Conservation (phyloP, 108 stramenopile species). For the Epithemia pelagica region DNA sequence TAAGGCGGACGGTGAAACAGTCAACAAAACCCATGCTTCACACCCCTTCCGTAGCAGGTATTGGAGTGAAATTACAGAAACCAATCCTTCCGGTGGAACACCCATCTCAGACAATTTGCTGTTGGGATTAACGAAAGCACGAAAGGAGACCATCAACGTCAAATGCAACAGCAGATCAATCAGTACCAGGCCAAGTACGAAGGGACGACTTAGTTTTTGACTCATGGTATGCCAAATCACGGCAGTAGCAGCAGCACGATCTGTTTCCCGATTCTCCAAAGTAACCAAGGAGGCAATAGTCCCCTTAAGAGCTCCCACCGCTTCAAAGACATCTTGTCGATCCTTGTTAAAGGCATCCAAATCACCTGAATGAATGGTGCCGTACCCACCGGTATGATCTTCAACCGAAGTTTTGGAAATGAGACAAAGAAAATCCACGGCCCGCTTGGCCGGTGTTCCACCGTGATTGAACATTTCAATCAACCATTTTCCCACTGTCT, state of each 20-base stretch:
- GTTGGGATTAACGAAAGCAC: neutral
- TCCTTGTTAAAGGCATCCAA: slow-evolving; percentile 7
- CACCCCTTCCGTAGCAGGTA: slow-evolving; percentile 13
- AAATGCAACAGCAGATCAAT: slow-evolving; percentile 25
- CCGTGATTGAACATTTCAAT: slow-evolving; percentile 13
- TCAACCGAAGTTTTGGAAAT: neutral
- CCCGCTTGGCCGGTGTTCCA: neutral
- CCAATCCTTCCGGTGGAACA: neutral
- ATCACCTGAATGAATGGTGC: slow-evolving; percentile 13
- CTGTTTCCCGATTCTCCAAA: slow-evolving; percentile 10
- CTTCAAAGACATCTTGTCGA: slow-evolving; percentile 11
- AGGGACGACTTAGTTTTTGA: slow-evolving; percentile 14
- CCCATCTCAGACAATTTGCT: neutral
- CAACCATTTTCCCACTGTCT: slow-evolving; percentile 23
- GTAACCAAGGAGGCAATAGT: slow-evolving; percentile 23
- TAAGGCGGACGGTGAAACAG: slow-evolving; percentile 14
- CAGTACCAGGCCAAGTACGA: slow-evolving; percentile 21
- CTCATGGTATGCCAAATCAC: slow-evolving; percentile 24
- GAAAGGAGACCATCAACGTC: slow-evolving; percentile 10
- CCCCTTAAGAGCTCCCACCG: slow-evolving; percentile 11
- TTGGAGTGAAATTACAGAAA: neutral
- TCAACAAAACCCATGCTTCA: slow-evolving; percentile 19
- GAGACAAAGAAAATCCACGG: neutral
- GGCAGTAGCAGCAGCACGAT: slow-evolving; percentile 16
- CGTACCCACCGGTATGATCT: neutral